Percentiles rank a stretch among this genome's conserved stretches.
Conservation (phyloP, 257 asterid species). For the Ballota nigra region DNA sequence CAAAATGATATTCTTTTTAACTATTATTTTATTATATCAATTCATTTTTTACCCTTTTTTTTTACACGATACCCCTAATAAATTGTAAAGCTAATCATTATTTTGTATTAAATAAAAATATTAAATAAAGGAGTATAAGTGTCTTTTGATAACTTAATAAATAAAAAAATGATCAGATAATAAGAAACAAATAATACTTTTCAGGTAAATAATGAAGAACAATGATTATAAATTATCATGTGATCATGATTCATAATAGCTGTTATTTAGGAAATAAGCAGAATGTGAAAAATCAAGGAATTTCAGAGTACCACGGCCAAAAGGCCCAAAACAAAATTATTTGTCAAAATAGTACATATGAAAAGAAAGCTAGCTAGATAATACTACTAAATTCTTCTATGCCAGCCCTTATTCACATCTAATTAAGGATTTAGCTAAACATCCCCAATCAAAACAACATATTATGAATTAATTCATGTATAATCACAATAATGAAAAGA, state of each 20-base stretch:
- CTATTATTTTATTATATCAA: too few relatives aligned
- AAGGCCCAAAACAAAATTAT: conserved; percentile 6
- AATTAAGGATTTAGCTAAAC: conserved; percentile 2
- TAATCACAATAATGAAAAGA: conserved; percentile 1
- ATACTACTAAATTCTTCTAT: conserved; percentile 15
- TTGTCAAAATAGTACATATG: conserved; percentile 23
- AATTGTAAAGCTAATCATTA: too few relatives aligned
- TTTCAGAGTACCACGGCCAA: background rate
- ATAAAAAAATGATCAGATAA: background rate
- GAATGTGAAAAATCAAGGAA: conserved; percentile 1
- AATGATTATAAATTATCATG: too few relatives aligned
- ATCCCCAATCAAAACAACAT: conserved; percentile 14
- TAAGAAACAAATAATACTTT: too few relatives aligned
- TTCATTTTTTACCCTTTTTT: too few relatives aligned
- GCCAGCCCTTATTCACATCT: conserved; percentile 25
- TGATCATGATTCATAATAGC: too few relatives aligned
- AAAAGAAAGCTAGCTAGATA: conserved; percentile 6
- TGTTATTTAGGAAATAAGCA: background rate
- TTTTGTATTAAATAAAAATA: too few relatives aligned
- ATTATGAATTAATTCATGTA: background rate
- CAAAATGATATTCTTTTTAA: too few relatives aligned
- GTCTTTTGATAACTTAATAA: too few relatives aligned
- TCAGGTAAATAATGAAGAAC: too few relatives aligned
- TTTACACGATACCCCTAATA: too few relatives aligned
- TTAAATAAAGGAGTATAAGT: too few relatives aligned